Percentiles rank a stretch among this genome's conserved stretches.
These are phyloP conservation scores for Antitrichia curtipendula DNA, from an alignment of 225 moss, liverwort and hornwort species.

Conservation along the genomic window DNA sequence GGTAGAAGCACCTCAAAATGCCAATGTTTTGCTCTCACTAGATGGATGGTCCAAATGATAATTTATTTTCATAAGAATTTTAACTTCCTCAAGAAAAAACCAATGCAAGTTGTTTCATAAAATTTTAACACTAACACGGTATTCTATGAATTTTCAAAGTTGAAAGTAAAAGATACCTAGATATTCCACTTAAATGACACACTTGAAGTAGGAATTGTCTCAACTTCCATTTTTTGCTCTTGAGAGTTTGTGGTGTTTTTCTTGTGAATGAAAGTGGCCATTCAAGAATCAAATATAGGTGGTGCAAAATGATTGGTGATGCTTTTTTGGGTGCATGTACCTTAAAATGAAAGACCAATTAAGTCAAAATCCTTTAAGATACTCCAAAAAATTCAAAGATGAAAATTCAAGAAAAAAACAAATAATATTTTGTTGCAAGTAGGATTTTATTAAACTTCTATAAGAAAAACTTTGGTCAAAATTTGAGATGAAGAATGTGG, in stretches of 20 bases:
- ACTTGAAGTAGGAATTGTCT: background rate
- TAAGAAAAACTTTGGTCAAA: background rate
- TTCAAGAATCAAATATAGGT: background rate
- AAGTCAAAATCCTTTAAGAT: background rate
- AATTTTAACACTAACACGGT: accelerated
- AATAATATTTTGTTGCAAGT: accelerated
- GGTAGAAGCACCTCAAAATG: background rate
- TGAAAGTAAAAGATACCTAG: background rate
- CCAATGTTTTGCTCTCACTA: accelerated
- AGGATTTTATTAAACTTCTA: background rate
- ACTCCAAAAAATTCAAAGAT: too few relatives aligned
- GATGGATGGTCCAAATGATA: background rate
- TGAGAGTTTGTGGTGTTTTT: background rate
- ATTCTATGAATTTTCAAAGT: background rate
- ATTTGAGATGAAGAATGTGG: background rate
- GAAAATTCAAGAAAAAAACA: background rate
- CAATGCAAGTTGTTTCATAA: background rate
- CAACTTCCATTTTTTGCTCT: background rate
- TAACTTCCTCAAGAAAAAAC: accelerated
- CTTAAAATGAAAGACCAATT: background rate
- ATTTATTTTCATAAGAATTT: background rate
- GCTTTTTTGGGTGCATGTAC: background rate
- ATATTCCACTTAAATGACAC: background rate
- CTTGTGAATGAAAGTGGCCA: background rate
- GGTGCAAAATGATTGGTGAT: background rate